Percentiles rank a stretch among this genome's conserved stretches.
Conservation (phyloP, 495 filamentous ascomycete genomes). For the Aspergillus affinis region DNA sequence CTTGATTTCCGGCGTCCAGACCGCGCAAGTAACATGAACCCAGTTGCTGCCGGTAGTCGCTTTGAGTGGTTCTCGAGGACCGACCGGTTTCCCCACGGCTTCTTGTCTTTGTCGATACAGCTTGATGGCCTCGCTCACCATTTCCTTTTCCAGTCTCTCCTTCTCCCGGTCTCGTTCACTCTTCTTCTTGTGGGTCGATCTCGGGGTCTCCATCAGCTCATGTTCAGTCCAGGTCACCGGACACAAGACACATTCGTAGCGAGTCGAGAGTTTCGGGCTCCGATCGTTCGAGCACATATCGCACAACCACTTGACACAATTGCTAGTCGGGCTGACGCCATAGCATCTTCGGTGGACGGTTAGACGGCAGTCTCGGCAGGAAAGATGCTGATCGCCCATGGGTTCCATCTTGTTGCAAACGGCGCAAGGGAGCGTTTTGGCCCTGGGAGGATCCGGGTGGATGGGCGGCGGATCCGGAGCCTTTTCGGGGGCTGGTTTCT, state of each 20-base stretch:
- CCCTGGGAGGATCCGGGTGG: constrained; percentile 69
- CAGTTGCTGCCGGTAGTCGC: constrained; percentile 92
- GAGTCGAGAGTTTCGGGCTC: constrained; percentile 78
- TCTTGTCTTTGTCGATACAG: constrained; percentile 81
- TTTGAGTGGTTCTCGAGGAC: constrained; percentile 90
- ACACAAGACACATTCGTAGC: constrained; percentile 90
- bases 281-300: constrained; percentile 95
- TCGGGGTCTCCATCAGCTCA: constrained; percentile 82
- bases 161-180: constrained; percentile 88
- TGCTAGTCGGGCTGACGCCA: constrained; percentile 70
- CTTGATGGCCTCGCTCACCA: constrained; percentile 68
- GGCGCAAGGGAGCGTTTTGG: constrained; percentile 77
- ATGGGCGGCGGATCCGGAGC: constrained; percentile 56
- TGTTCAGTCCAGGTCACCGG: constrained; percentile 71
- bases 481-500: constrained; percentile 57
- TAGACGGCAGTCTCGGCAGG: constrained; percentile 81
- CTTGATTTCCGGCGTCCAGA: constrained; percentile 89
- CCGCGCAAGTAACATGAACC: constrained; percentile 92
- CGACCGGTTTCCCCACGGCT: constrained; percentile 72
- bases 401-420: constrained; percentile 77
- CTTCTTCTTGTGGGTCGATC: constrained; percentile 87
- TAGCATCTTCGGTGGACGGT: constrained; percentile 95
- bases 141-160: constrained; percentile 79
- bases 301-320: constrained; percentile 82
- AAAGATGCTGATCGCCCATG: constrained; percentile 66